Evolutionary conservation across 1,284 basidiomycete species (phyloP), one percentile per base, ranked within the genome.

Genomic region (Earliella scabrosa): DNA sequence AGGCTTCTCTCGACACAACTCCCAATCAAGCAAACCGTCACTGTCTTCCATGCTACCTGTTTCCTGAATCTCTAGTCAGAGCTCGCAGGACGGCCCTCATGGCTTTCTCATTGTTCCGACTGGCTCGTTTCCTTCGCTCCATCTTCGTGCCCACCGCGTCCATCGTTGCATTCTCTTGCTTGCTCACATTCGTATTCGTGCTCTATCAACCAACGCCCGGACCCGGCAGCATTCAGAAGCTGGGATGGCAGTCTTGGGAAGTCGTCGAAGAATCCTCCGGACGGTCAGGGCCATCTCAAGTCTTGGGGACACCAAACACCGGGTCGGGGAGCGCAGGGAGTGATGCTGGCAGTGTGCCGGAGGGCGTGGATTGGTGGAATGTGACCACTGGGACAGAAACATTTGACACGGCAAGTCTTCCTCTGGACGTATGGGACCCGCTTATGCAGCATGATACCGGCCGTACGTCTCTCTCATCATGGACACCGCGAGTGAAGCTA

Each of bases 231-330:
- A 72, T 80, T 8, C 91, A 94, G 64, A 80, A 82, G 46, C 74
- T 95, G n/a, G 92, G 92, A 18, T 95, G 93, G 93, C 93, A 96
- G 65, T 81, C 90, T n/a, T 95, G 92, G 92, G 93, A 93, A 40
- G 64, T 79, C 4, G 77, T 93, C 0, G 69, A 76, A 1, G 66
- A 72, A 27, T 46, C 29, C 18, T 23, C 35, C 0, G 50, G 44
- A 0, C 48, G 43, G 6, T 50, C 54, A n/a, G 27, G 32, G 2
- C 34, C 50, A 9, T 18, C 39, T 9, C 47, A 56, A 31, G 44
- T 20, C 13, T 26, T 48, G 43, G 63, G 54, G 29, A 21, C 41
- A 24, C 11, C 21, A 41, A 24, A 14, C 7, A 26, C 23, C n/a
- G n/a, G n/a, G n/a, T n/a, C n/a, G 13, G 46, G 50, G 29, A 53